phyloP scores from a whole-genome alignment of 2,329 filamentous ascomycete genomes.

The Clarireedia monteithiana region DNA sequence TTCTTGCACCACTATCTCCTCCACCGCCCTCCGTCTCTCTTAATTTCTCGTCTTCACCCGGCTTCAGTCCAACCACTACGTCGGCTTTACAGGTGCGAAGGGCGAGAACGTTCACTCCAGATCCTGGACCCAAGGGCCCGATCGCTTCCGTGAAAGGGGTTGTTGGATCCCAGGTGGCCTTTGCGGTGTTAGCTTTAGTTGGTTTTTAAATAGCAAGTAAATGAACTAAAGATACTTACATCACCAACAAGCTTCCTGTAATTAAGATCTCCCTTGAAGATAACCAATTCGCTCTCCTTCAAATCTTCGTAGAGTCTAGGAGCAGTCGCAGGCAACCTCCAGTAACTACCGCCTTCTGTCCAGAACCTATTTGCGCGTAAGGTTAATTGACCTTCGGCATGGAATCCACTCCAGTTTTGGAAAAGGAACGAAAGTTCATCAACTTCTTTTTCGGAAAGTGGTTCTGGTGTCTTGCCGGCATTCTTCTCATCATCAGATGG shows the following conservation, averaged over 20 bases:
- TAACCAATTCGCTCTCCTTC: conserved; percentile 73
- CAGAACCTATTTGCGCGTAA: conserved; percentile 85
- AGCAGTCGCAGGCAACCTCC: conserved; percentile 68
- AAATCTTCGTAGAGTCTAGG: conserved; percentile 67
- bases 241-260: conserved; percentile 90
- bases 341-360: conserved; percentile 82
- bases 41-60: conserved; percentile 77
- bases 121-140: conserved; percentile 74
- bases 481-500: conserved; percentile 59
- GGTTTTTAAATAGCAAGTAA: conserved; percentile 2
- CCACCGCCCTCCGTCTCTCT: conserved; percentile 60
- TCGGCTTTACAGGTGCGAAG: conserved; percentile 95
- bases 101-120: conserved; percentile 76
- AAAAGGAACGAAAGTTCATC: conserved; percentile 70
- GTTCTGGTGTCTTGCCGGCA: conserved; percentile 47
- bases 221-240: conserved; percentile 43
- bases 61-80: conserved; percentile 79
- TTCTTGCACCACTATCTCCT: conserved; percentile 55
- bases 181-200: conserved; percentile 8
- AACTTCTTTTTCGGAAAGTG: conserved; percentile 60
- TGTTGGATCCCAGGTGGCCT: conserved; percentile 76
- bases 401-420: conserved; percentile 68
- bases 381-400: conserved; percentile 75
- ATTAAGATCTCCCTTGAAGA: conserved; percentile 97
- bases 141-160: conserved; percentile 81